Evolutionary conservation across 768 basidiomycete genomes (phyloP), one percentile per base, ranked within the genome.

Genomic region (Gymnopilus junonius): DNA sequence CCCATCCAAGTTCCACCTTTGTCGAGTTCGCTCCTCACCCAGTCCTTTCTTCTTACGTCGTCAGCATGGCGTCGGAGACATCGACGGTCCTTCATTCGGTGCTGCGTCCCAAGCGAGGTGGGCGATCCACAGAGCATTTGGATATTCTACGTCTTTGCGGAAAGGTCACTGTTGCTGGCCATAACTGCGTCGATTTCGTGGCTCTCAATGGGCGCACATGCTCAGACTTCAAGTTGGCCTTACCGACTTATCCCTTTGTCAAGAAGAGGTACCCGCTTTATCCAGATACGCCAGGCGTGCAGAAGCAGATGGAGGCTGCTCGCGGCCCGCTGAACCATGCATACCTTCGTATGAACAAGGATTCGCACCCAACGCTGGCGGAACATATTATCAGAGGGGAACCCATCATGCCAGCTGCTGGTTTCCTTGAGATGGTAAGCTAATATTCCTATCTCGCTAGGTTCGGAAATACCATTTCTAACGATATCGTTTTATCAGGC

Each of bases 361-460:
- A 69, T 17, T 79, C 77, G 1, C 78, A 79, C 55, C 78, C 83
- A 0, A 73, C 74, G 23, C 67, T 84, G 8, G 77, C 80, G 0
- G 75, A 83, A 34, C 83, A 84, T 65, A 65, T 82, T 17, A 80
- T 84, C 39, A 74, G 76, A 27, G 79, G 78, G 1, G 80, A 82
- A 21, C 74, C 80, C 0, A 81, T 83, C 25, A 78, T 82, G 77
- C 81, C 83, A 8, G 82, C 80, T 14, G 75, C 82, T 17, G 83
- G 80, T 20, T 83, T 69, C 53, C 65, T 79, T 1, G 73, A 75
- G 58, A 79, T 80, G 77, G 79, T 79, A 59, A 2, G 70, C 60
- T 37, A n/a, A 42, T 17, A 11, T 6, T 7, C 10, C 5, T 20
- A n/a, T 42, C 40, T 42, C n/a, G n/a, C n/a, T n/a, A n/a, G n/a